Conservation (phyloP, 805 yeast genomes). For the Barnettozyma populi region DNA sequence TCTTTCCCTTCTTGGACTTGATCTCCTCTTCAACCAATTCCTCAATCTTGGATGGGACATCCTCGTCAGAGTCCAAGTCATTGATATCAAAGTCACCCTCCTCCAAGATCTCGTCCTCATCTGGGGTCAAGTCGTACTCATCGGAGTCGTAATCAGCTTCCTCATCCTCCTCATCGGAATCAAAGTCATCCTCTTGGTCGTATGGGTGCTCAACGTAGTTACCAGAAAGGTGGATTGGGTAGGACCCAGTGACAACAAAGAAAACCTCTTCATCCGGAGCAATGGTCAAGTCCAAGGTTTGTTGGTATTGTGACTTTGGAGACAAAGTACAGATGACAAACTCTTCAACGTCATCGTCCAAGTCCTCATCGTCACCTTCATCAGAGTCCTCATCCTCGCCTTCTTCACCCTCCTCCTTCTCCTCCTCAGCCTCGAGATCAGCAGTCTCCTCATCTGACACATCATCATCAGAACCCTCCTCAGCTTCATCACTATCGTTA, state of each 20-base stretch:
- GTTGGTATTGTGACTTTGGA: constrained; percentile 82
- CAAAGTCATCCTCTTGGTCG: constrained; percentile 48
- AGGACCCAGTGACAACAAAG: constrained; percentile 95
- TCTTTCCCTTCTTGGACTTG: constrained; percentile 25
- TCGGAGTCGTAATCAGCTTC: constrained; percentile 29
- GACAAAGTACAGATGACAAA: constrained; percentile 84
- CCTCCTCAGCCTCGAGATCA: constrained; percentile 29
- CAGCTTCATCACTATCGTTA: constrained; percentile 41
- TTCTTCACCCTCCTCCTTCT: constrained; percentile 39
- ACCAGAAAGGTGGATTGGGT: constrained; percentile 88
- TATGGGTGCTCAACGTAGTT: constrained; percentile 95
- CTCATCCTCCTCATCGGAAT: constrained; percentile 42
- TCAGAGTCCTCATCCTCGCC: constrained; percentile 47
- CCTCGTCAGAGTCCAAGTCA: constrained; percentile 54
- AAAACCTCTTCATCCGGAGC: constrained; percentile 90
- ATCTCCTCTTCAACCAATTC: constrained; percentile 65
- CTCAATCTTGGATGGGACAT: constrained; percentile 66
- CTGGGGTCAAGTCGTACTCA: constrained; percentile 68
- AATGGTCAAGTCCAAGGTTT: constrained; percentile 83
- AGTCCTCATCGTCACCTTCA: constrained; percentile 26
- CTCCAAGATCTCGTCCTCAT: constrained; percentile 59
- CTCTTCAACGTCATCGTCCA: constrained; percentile 77
- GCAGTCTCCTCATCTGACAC: constrained; percentile 29
- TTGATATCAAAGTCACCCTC: constrained; percentile 36
- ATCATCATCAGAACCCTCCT: constrained; percentile 25